Evolutionary conservation across 75 land plant species (phyloP).

Genomic region (Cryptomeria japonica): DNA sequence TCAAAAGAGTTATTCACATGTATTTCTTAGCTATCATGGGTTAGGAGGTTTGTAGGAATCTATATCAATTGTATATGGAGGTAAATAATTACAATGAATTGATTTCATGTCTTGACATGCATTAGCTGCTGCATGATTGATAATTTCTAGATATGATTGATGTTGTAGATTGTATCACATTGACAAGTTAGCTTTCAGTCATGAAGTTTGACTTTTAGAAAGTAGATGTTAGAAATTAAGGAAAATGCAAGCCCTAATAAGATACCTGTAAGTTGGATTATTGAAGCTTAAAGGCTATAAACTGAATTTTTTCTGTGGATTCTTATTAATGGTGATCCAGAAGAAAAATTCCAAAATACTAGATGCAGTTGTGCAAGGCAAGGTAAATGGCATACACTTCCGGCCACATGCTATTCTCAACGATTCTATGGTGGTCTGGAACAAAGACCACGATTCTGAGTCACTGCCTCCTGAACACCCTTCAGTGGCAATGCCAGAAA

Average conservation of each 20-base stretch:
- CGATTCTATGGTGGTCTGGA: not conserved
- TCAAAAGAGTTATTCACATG: not conserved
- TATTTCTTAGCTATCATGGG: not conserved
- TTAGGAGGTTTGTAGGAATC: not conserved
- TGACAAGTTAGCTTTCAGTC: not conserved
- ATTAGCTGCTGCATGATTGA: not conserved
- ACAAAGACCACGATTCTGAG: conserved; percentile 5
- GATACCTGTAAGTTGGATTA: not conserved
- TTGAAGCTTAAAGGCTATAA: not conserved
- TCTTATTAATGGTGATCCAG: conserved; percentile 6
- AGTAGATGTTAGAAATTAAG: not conserved
- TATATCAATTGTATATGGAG: conserved; percentile 13
- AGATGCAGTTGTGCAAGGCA: conserved; percentile 29
- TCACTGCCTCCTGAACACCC: not conserved
- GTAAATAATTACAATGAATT: not conserved
- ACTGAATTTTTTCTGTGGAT: not conserved
- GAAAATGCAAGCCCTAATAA: not conserved
- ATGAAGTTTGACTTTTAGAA: not conserved
- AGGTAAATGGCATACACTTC: conserved; percentile 22
- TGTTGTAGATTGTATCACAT: not conserved
- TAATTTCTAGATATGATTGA: not conserved
- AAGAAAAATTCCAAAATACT: conserved; percentile 16
- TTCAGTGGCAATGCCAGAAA: not conserved
- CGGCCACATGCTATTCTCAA: conserved; percentile 7
- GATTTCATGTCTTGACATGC: not conserved